Percentiles rank a stretch among this genome's conserved stretches.
Conservation (phyloP, 2,329 filamentous ascomycete genomes). For the Paraphoma sp. region DNA sequence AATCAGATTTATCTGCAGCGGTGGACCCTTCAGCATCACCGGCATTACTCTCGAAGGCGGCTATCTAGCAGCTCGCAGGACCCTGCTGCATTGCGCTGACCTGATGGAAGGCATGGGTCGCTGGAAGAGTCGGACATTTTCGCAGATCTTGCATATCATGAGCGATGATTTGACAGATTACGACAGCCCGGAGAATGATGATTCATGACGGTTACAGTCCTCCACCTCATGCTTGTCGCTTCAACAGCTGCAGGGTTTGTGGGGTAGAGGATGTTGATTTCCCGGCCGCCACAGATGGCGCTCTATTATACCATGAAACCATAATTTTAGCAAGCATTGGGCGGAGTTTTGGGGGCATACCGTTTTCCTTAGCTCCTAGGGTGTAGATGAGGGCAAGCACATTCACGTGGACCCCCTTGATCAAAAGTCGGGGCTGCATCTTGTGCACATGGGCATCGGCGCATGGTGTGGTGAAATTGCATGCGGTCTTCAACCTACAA, state of each 20-base stretch:
- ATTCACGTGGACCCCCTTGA: too few species aligned
- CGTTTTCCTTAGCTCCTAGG: too few species aligned
- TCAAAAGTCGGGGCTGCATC: too few species aligned
- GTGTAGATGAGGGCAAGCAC: too few species aligned
- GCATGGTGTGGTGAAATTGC: too few species aligned
- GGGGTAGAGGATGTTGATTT: constrained; percentile 32
- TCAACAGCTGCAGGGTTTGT: constrained; percentile 28
- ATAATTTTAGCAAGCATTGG: not conserved
- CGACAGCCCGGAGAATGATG: constrained; percentile 21
- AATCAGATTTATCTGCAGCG: constrained; percentile 56
- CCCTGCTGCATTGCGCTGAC: constrained; percentile 59
- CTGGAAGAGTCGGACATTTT: constrained; percentile 59
- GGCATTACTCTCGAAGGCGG: constrained; percentile 58
- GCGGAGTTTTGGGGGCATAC: not conserved
- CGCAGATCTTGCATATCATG: constrained; percentile 62
- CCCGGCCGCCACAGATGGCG: not conserved
- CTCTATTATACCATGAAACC: not conserved
- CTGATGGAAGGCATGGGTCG: constrained; percentile 61
- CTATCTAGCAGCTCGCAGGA: constrained; percentile 59
- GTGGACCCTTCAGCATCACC: constrained; percentile 56
- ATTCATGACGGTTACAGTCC: constrained; percentile 34
- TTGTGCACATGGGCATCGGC: too few species aligned
- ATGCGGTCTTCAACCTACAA: too few species aligned
- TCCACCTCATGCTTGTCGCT: constrained; percentile 30
- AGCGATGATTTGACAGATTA: constrained; percentile 56